Base-by-base conservation (phyloP, 257 asterid species). In the Solanum chiquidenum region DNA sequence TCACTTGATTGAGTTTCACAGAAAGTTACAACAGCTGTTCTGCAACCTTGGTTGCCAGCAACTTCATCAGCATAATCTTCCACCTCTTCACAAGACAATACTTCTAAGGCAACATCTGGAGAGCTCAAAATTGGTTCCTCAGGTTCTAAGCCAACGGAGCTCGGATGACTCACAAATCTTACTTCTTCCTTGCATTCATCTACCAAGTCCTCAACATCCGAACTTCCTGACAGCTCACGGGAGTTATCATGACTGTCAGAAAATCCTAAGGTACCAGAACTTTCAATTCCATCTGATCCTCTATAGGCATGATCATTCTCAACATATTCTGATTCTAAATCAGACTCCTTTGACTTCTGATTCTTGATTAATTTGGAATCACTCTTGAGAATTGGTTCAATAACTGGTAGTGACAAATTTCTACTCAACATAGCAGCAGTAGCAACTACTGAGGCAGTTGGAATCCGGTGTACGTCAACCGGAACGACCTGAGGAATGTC, bases 401-500 rank as follows among this genome's bases (percentile, higher is more conserved):
- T 83, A 83, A 96, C 93, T 14, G 99, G 99, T 12, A 95, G 68
- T 31, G 92, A 83, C 86, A 93, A 87, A 31, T 93, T 91, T 40
- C 34, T 75, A 49, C 84, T 86, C 74, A 84, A 49, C 38, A 88
- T 6, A 33, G 90, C 84, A 64, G 89, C 90, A 74, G 82, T 87
- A 16, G 93, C 83, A 49, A 93, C 95, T 90, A 89, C 87, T 33
- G 96, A 89, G 12, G 99, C 99, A 0, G 93, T 94, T 23, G 99
- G 99, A 89, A 96, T 94, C 91, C 90, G 95, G 88, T 88, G 91
- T 85, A 96, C 92, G 82, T 96, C 97, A 20, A 97, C 91, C 60
- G 99, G 99, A 82, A 89, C 90, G 29, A 93, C 93, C 87, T 90
- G 92, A 42, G 99, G 99, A 89, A 97, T 91, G 25, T 93, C 97